These are phyloP conservation scores for Sclerotinia trifoliorum DNA, from an alignment of 2,329 filamentous ascomycete species.

Conservation along the genomic window DNA sequence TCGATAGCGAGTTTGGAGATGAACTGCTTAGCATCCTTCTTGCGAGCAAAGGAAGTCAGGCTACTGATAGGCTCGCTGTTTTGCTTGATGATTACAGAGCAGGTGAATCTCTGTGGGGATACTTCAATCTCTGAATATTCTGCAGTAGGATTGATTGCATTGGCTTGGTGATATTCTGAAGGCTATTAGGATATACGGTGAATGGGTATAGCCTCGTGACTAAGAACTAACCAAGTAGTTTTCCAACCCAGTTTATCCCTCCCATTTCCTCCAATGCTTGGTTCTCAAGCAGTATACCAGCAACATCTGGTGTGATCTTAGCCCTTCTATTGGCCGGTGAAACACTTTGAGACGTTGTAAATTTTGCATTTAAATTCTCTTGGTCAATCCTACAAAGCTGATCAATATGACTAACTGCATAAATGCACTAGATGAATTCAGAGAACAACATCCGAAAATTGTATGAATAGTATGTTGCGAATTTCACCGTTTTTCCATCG, in stretches of 20 bases:
- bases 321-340: slow-evolving; percentile 24
- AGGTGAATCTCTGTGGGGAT: slow-evolving; percentile 5
- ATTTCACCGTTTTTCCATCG: not conserved
- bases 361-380: not conserved
- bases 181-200: slow-evolving; percentile 9
- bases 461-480: too few species aligned
- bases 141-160: slow-evolving; percentile 19
- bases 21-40: slow-evolving; percentile 39
- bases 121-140: not conserved
- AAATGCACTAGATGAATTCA: too few species aligned
- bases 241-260: slow-evolving; percentile 38
- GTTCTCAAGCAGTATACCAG: slow-evolving; percentile 24
- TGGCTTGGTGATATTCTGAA: slow-evolving; percentile 35
- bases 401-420: not conserved
- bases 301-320: slow-evolving; percentile 23
- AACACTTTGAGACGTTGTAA: not conserved
- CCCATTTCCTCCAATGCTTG: slow-evolving; percentile 32
- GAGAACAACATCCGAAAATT: not conserved
- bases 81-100: slow-evolving; percentile 6
- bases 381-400: not conserved
- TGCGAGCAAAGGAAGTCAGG: slow-evolving; percentile 20
- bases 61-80: not conserved
- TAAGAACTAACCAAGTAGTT: slow-evolving; percentile 30
- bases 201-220: not conserved
- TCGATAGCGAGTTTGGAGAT: slow-evolving; percentile 39